Evolutionary conservation across 495 filamentous ascomycete species (phyloP).

Genomic region (Tuber borchii): DNA sequence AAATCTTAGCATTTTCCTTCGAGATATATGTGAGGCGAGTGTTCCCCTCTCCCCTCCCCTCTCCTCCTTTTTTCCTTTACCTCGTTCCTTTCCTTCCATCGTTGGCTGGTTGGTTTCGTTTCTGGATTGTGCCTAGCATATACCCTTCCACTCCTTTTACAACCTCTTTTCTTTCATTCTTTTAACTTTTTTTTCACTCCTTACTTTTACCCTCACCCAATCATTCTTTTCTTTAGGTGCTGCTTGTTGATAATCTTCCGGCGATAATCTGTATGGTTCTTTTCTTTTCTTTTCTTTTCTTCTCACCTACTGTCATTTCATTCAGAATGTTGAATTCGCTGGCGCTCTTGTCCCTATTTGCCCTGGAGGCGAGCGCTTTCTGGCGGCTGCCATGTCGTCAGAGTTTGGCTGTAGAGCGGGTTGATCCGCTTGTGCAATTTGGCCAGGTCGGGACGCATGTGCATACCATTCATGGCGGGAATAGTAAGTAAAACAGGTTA

Average conservation of each 20-base stretch:
- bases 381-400: slow-evolving; percentile 77
- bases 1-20: background rate
- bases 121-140: background rate
- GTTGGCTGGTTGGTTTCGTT: background rate
- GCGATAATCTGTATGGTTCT: background rate
- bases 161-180: background rate
- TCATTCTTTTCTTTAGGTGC: background rate
- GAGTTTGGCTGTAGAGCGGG: slow-evolving; percentile 49
- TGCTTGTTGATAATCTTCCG: background rate
- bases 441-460: slow-evolving; percentile 58
- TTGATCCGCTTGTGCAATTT: slow-evolving; percentile 65
- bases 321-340: slow-evolving; percentile 23
- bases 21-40: background rate
- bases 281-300: background rate
- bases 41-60: background rate
- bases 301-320: background rate
- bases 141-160: background rate
- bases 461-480: slow-evolving; percentile 68
- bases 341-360: slow-evolving; percentile 29
- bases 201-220: background rate
- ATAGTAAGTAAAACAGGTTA: slow-evolving; percentile 38
- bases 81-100: background rate
- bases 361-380: slow-evolving; percentile 54
- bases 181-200: background rate
- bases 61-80: background rate